Evolutionary conservation across 768 basidiomycete genomes (phyloP).

Genomic region (Russula abietina): DNA sequence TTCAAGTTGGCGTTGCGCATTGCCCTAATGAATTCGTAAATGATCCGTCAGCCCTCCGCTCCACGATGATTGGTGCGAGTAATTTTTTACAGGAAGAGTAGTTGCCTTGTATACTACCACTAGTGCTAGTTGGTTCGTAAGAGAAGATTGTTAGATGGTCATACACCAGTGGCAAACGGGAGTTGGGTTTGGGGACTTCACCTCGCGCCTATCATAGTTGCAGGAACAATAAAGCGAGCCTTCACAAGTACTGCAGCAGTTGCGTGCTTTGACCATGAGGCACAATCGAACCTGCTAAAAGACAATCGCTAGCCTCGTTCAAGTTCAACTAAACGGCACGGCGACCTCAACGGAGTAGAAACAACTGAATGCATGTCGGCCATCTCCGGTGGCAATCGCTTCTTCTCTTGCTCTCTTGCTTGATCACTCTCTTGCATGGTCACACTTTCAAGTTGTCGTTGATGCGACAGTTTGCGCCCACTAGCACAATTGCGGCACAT

Average conservation of each 20-base stretch:
- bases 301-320: background rate
- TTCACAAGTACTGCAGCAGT: background rate
- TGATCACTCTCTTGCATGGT: background rate
- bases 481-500: background rate
- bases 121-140: background rate
- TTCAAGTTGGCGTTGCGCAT: background rate
- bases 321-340: background rate
- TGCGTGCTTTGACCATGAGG: conserved; percentile 5
- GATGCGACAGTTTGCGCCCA: background rate
- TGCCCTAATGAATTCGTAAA: background rate
- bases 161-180: background rate
- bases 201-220: background rate
- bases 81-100: background rate
- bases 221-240: background rate
- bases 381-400: background rate
- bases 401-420: background rate
- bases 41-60: background rate
- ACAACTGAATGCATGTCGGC: background rate
- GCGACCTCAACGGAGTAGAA: background rate
- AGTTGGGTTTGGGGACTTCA: background rate
- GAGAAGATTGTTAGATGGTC: background rate
- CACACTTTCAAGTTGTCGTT: too few relatives aligned
- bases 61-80: background rate
- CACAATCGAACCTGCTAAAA: background rate
- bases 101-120: background rate